These are phyloP conservation scores for Fusarium concolor DNA, from an alignment of 2,329 filamentous ascomycete genomes.

Conservation along the genomic window DNA sequence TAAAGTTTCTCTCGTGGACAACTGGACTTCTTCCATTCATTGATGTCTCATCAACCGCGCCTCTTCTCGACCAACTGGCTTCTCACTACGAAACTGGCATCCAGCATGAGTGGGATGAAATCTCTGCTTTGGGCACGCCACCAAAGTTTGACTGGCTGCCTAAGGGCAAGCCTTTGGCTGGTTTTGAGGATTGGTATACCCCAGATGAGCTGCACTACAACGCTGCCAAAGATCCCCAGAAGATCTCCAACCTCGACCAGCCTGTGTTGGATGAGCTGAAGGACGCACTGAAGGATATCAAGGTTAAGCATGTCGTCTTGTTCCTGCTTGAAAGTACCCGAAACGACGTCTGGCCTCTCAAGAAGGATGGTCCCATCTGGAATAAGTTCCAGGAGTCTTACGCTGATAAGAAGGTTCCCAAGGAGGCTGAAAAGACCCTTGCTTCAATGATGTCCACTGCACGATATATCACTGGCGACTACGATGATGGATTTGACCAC, in stretches of 20 bases:
- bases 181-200: constrained; percentile 48
- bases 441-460: constrained; percentile 48
- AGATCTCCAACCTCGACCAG: constrained; percentile 54
- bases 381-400: constrained; percentile 49
- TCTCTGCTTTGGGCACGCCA: constrained; percentile 44
- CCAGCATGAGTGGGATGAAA: constrained; percentile 45
- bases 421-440: constrained; percentile 45
- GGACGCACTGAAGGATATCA: constrained; percentile 45
- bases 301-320: constrained; percentile 58
- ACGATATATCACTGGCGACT: constrained; percentile 52
- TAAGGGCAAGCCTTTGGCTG: constrained; percentile 33
- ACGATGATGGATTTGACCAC: constrained; percentile 51
- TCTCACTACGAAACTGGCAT: constrained; percentile 45
- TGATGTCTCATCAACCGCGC: constrained; percentile 50
- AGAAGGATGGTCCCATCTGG: constrained; percentile 54
- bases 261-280: constrained; percentile 46
- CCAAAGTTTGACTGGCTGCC: constrained; percentile 44
- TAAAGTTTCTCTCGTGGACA: constrained; percentile 53
- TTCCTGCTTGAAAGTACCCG: constrained; percentile 59
- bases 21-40: constrained; percentile 50
- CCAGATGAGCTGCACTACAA: constrained; percentile 49
- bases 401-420: constrained; percentile 49
- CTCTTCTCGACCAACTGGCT: constrained; percentile 44
- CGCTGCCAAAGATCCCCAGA: constrained; percentile 53
- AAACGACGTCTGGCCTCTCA: constrained; percentile 59